Percentiles rank a stretch among this genome's conserved stretches.
Evolutionary conservation across 2,329 filamentous ascomycete species (phyloP).

Genomic region (Periconia macrospinosa): DNA sequence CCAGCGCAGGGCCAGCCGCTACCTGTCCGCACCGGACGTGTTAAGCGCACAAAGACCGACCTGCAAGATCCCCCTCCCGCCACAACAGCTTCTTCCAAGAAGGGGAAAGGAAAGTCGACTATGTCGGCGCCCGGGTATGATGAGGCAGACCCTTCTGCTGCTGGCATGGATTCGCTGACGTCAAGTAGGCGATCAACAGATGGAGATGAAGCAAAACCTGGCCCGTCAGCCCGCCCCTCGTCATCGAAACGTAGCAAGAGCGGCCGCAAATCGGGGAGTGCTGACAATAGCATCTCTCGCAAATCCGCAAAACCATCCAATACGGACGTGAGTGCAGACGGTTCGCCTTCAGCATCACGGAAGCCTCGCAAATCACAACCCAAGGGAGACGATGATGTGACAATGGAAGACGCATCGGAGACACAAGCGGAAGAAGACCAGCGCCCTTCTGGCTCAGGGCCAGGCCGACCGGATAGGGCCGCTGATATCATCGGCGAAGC

Average conservation of each 20-base stretch:
- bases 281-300: slow-evolving; percentile 47
- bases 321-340: slow-evolving; percentile 26
- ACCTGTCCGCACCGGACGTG: slow-evolving; percentile 39
- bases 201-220: slow-evolving; percentile 64
- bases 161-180: slow-evolving; percentile 19
- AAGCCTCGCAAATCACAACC: slow-evolving; percentile 35
- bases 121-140: slow-evolving; percentile 75
- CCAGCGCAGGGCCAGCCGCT: slow-evolving; percentile 41
- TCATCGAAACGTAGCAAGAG: slow-evolving; percentile 74
- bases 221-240: slow-evolving; percentile 56
- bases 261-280: slow-evolving; percentile 67
- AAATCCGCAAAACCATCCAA: slow-evolving; percentile 17
- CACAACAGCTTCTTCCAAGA: slow-evolving; percentile 55
- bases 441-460: slow-evolving; percentile 24
- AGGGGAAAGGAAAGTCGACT: slow-evolving; percentile 62
- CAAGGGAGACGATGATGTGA: slow-evolving; percentile 68
- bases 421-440: slow-evolving; percentile 58
- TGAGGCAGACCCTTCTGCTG: slow-evolving; percentile 3
- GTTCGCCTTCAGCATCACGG: slow-evolving; percentile 33
- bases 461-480: slow-evolving; percentile 42
- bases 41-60: slow-evolving; percentile 67
- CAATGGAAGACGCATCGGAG: slow-evolving; percentile 70
- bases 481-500: slow-evolving; percentile 69
- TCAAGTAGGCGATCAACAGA: slow-evolving; percentile 62
- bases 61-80: slow-evolving; percentile 49